Percentiles rank a stretch among this genome's conserved stretches.
Conservation (phyloP, 176 grass and related monocot genomes). For the Phyllostachys edulis region DNA sequence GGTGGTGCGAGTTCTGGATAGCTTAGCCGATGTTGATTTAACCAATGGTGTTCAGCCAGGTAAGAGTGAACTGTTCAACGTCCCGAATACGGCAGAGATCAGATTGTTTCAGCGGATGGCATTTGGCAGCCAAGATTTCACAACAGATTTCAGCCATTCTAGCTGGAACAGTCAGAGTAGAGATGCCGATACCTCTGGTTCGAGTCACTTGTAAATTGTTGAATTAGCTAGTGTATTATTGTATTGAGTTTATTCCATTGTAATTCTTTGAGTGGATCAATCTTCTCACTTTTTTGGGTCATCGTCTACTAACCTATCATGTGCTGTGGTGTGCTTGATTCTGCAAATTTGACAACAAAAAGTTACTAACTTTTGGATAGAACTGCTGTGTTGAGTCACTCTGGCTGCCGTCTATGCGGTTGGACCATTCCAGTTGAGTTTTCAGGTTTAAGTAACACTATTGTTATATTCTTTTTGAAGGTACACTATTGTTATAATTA, state of each 20-base stretch:
- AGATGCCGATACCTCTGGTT: constrained; percentile 30
- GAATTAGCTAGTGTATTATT: constrained; percentile 29
- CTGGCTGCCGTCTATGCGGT: neutral
- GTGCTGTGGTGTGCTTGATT: neutral
- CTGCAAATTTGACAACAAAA: neutral
- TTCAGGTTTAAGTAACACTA: neutral
- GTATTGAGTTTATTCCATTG: constrained; percentile 25
- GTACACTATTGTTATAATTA: neutral
- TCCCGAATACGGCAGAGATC: constrained; percentile 67
- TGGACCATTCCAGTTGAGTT: neutral
- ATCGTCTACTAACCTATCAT: neutral
- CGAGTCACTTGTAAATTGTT: constrained; percentile 31
- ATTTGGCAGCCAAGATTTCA: constrained; percentile 76
- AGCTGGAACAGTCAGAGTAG: constrained; percentile 47
- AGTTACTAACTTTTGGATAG: neutral
- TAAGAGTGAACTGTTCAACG: constrained; percentile 83
- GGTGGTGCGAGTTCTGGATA: constrained; percentile 86
- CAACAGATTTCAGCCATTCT: constrained; percentile 68
- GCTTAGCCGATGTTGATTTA: constrained; percentile 68
- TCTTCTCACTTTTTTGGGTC: neutral
- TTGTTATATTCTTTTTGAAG: neutral
- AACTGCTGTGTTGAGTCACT: neutral
- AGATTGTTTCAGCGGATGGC: constrained; percentile 92
- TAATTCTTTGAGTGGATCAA: constrained; percentile 37
- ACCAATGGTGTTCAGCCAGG: constrained; percentile 86